Evolutionary conservation across 352 stramenopile species (phyloP), one percentile per base, ranked within the genome.

Genomic region (Blastocystis hominis): DNA sequence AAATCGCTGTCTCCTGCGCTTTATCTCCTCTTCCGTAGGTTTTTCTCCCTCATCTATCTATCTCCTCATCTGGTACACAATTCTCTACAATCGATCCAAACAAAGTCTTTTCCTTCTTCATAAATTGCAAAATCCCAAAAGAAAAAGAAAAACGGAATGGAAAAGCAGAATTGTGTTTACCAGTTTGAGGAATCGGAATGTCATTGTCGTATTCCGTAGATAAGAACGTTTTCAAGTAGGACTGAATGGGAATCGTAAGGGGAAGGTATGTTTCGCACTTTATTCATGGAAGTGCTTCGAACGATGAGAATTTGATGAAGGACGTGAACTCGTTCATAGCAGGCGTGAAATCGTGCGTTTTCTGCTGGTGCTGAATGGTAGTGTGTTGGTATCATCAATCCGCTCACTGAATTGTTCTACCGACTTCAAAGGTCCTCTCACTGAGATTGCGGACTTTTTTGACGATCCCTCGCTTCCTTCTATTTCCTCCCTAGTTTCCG

Each of bases 1-100:
- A 68, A 84, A 84, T 4, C 72, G 72, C 36, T 46, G 36, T 34
- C 72, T 64, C n/a, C 72, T 63, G 13, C 53, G 59, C 17, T 69
- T n/a, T n/a, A 69, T 17, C 40, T 50, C 72, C 17, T 44, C 72
- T 24, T 84, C 20, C 15, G 72, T 54, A 20, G 62, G 50, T 59
- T 59, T 59, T 13, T 59, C n/a, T 59, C 10, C n/a, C 10, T 59
- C 50, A 59, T 59, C 50, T n/a, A 59, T 20, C 50, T 59, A 59
- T 13, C 2, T n/a, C 50, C 2, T 59, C 50, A 59, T 0, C n/a
- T n/a, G 50, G n/a, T 20, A 59, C 13, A 59, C 10, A 20, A 59
- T n/a, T n/a, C 13, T 59, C 10, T 59, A 59, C 50, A 59, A 59
- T 59, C n/a, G n/a, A n/a, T 59, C 50, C 50, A n/a, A n/a, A 20